Evolutionary conservation across 495 filamentous ascomycete species (phyloP), one percentile per base, ranked within the genome.

Genomic region (Neurospora terricola): DNA sequence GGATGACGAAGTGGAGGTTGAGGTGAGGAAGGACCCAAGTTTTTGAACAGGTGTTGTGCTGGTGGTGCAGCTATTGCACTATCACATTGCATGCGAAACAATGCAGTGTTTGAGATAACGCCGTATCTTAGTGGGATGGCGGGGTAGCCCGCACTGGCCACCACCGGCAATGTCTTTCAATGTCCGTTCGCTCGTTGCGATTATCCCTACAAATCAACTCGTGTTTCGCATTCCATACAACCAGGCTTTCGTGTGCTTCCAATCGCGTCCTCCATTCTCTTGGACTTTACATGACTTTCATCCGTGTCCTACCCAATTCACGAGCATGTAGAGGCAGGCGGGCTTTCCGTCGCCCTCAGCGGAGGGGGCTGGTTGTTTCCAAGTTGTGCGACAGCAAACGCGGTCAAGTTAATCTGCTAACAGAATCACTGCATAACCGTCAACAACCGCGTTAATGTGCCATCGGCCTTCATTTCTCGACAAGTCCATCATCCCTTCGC

Each of bases 341-440:
- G 9, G 8, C 43, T 54, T 27, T 2, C 45, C 21, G 21, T 54
- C 2, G 5, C 23, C 9, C 5, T 16, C 23, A 30, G 2, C 5
- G 6, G 23, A 62, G 12, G n/a, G n/a, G 54, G 4, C 45, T 16
- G 23, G 16, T 18, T 6, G 9, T 45, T 4, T 45, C n/a, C n/a
- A 10, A 18, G n/a, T 23, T 23, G 10, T 23, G 10, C 21, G 21
- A 23, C 45, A 54, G 45, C 45, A 23, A 6, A 54, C 21, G 11
- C 5, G 10, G 0, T 0, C 21, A 0, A 8, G 54, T 34, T 34
- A 18, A 7, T 0, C 0, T 0, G 54, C 54, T 62, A 30, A 62
- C 27, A 62, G 0, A 0, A 2, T 0, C 14, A 0, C 5, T 0
- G 54, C 54, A 62, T 2, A 62, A 8, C 0, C 0, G 0, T 6